Evolutionary conservation across 2,329 filamentous ascomycete genomes (phyloP).

Genomic region (Neospermospora avenae): DNA sequence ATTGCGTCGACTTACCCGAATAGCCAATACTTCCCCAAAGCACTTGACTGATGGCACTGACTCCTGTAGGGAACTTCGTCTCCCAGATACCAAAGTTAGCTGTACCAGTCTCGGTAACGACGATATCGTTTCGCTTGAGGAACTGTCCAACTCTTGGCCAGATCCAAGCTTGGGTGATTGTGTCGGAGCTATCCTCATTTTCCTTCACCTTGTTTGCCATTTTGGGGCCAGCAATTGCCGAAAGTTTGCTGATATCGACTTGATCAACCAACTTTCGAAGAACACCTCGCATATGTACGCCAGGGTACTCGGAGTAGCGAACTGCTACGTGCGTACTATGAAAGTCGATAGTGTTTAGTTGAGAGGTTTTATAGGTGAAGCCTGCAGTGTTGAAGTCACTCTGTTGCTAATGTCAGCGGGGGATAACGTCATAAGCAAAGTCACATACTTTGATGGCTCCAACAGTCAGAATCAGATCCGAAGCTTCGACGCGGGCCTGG

Average conservation of each 20-base stretch:
- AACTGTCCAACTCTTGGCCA: conserved; percentile 76
- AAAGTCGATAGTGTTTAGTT: conserved; percentile 77
- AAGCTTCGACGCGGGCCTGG: conserved; percentile 60
- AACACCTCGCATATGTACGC: conserved; percentile 74
- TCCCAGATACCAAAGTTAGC: conserved; percentile 87
- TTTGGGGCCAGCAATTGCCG: conserved; percentile 50
- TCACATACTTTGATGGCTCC: conserved; percentile 53
- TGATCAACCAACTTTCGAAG: conserved; percentile 65
- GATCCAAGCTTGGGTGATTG: conserved; percentile 69
- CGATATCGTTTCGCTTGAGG: conserved; percentile 67
- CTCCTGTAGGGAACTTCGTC: conserved; percentile 71
- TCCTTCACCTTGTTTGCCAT: conserved; percentile 49
- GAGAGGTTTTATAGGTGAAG: conserved; percentile 75
- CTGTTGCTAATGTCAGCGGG: conserved; percentile 38
- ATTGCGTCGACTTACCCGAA: conserved; percentile 34
- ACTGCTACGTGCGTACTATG: conserved; percentile 72
- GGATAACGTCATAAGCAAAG: conserved; percentile 11
- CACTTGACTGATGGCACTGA: conserved; percentile 77
- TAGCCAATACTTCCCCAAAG: conserved; percentile 69
- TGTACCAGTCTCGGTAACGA: conserved; percentile 86
- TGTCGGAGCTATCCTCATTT: conserved; percentile 39
- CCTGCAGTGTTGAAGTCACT: conserved; percentile 81
- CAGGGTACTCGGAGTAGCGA: conserved; percentile 74
- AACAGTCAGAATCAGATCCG: conserved; percentile 69
- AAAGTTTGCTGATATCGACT: conserved; percentile 56